phyloP scores from a whole-genome alignment of 176 grass and related monocot species.

The Hordeum marinum region DNA sequence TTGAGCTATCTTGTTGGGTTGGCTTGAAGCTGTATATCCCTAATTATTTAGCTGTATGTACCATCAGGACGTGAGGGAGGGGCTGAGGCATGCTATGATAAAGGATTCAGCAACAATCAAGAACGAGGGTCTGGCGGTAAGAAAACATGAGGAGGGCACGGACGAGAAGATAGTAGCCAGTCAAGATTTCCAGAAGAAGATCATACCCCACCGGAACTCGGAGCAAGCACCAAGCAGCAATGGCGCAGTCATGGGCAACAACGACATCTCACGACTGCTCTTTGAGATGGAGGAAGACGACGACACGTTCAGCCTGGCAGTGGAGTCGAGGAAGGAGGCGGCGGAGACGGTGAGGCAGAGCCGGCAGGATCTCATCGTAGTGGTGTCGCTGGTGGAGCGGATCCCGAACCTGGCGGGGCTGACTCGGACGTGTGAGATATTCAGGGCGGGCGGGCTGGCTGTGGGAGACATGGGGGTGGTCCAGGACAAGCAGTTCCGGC shows the following conservation, averaged over 20 bases:
- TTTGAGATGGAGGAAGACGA: conserved; percentile 78
- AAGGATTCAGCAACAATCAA: conserved; percentile 72
- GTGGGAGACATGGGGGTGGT: conserved; percentile 67
- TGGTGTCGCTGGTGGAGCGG: conserved; percentile 80
- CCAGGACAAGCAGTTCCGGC: conserved; percentile 87
- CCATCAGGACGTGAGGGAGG: conserved; percentile 82
- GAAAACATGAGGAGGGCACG: not conserved
- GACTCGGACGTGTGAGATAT: conserved; percentile 87
- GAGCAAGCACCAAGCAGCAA: conserved; percentile 1
- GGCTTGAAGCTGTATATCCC: not conserved
- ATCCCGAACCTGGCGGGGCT: conserved; percentile 93
- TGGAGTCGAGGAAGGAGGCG: conserved; percentile 78
- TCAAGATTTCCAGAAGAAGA: conserved; percentile 92
- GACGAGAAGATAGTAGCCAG: conserved; percentile 16
- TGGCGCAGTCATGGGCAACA: conserved; percentile 7
- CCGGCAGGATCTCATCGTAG: conserved; percentile 70
- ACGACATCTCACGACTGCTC: conserved; percentile 47
- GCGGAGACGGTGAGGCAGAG: conserved; percentile 54
- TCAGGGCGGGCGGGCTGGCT: conserved; percentile 55
- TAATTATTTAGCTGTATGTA: conserved; percentile 26
- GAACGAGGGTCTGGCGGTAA: conserved; percentile 50
- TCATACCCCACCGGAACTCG: conserved; percentile 34
- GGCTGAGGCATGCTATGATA: conserved; percentile 61
- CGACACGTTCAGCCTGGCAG: conserved; percentile 45
- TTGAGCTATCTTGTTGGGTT: not conserved